Base-by-base conservation (phyloP, 306 rosid genomes). In the Luffa acutangula region DNA sequence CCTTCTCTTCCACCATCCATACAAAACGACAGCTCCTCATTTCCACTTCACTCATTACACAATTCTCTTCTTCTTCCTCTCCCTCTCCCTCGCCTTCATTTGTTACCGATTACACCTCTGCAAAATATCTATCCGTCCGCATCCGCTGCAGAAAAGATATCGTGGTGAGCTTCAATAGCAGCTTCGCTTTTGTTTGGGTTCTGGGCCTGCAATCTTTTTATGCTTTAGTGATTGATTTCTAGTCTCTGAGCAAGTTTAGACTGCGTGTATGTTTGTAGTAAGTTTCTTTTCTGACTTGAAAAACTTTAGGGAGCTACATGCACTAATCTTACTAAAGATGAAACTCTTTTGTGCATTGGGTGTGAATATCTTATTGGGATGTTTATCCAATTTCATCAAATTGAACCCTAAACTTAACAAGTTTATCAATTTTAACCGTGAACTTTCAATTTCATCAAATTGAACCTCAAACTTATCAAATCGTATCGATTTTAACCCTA, bases 71-170 rank as follows among this genome's bases (percentile, higher is more conserved):
- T 17, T 45, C 78, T 67, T 80, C 91, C 75, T 60, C 66, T 34
- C 75, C 86, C 31, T 34, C 39, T 52, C 1, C 82, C 57, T 54
- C 85, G 65, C 21, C 83, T 5, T 78, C 54, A 15, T 51, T 77
- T 71, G 13, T 6, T 12, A 9, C 80, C 59, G 81, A 88, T 46
- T 71, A 92, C 39, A 21, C 53, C 62, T 39, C 86, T 75, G 79
- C 80, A 2, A 80, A 90, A 69, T 91, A 89, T 58, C 86, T 82
- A 37, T 85, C 90, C 6, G 97, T 92, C 65, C 83, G 87, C 36
- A 86, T 94, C 83, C 87, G 85, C 57, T 94, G 97, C 64, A 89
- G 85, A 33, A 91, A 86, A 85, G 81, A 87, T 79, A 75, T 79
- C 51, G 90, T 87, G 75, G 98, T 94, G 86, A 87, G 89, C 84